A percentile compares a stretch with the other conserved stretches of the same genome.
These are phyloP conservation scores for Beauveria rudraprayagi DNA, from an alignment of 2,329 filamentous ascomycete species.

Conservation along the genomic window DNA sequence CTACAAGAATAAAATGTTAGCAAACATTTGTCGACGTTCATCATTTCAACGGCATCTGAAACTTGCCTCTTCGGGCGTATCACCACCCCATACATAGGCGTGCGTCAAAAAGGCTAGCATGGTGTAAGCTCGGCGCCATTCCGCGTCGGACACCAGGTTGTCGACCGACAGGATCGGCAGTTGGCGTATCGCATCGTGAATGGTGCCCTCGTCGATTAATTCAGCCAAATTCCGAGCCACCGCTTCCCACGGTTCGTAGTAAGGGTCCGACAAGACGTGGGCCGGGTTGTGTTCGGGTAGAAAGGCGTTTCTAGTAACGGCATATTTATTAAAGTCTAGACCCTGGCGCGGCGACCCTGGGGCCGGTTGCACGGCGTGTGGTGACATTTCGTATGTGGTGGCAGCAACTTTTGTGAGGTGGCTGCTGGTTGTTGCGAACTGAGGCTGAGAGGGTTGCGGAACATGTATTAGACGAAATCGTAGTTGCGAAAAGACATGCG, in stretches of 20 bases:
- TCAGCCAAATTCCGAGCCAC: constrained; percentile 59
- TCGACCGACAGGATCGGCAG: constrained; percentile 65
- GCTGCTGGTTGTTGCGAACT: neutral
- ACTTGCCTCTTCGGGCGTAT: constrained; percentile 61
- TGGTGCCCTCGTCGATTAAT: constrained; percentile 54
- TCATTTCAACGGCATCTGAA: no score
- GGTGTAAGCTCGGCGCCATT: constrained; percentile 77
- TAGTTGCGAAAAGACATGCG: no score
- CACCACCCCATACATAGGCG: constrained; percentile 83
- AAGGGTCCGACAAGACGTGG: constrained; percentile 54
- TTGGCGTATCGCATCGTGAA: constrained; percentile 54
- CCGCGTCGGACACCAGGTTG: constrained; percentile 52
- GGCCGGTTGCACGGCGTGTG: constrained; percentile 28
- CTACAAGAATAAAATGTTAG: constrained; percentile 25
- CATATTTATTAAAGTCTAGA: constrained; percentile 27
- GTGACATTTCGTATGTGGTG: constrained; percentile 28
- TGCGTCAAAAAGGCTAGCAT: constrained; percentile 74
- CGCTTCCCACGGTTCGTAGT: constrained; percentile 75
- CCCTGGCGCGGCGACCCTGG: constrained; percentile 15
- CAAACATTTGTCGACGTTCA: neutral
- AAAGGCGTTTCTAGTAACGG: constrained; percentile 58
- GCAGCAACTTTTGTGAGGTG: neutral
- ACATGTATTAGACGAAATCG: no score
- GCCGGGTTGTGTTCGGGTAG: constrained; percentile 65
- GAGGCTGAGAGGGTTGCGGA: no score